Evolutionary conservation across 2,329 filamentous ascomycete genomes (phyloP), one percentile per base, ranked within the genome.

Genomic region (Fusarium hainanense): DNA sequence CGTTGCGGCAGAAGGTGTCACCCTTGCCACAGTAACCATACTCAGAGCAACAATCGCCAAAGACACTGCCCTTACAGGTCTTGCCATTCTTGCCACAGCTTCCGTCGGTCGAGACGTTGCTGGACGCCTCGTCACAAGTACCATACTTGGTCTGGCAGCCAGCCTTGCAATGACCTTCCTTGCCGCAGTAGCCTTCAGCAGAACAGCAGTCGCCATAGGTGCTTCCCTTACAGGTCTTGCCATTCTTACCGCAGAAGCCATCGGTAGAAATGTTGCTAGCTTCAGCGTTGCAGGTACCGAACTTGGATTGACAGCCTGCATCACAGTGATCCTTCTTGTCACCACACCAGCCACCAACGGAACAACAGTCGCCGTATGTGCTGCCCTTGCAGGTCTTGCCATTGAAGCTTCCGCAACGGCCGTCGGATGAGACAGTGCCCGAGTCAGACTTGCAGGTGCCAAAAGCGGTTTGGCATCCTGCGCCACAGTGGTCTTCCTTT

Each of bases 21-120:
- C 14, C 37, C 16, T 63, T 63, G 6, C 60, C 60, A 27, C 60
- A 62, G 14, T 44, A 55, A 10, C 60, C 57, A 8, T 62, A 7
- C 18, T 46, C 9, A 3, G 57, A 63, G 14, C 60, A 63, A 9
- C 60, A 62, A 9, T 63, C 60, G 2, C 60, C 60, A 5, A 7
- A 62, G 1, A 3, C 2, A 5, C 60, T 63, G 0, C 57, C 61
- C n/a, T 64, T 64, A 6, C 50, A 64, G 28, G 27, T 64, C 40
- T 63, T 63, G 7, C 61, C 57, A 4, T 63, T 63, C 25, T 61
- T 63, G 10, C 56, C 60, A 21, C 61, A 64, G 23, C 5, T 28
- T 23, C 60, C 56, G 12, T 63, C 56, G 6, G 49, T 63, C 2
- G 60, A 63, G 6, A 60, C 16, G 4, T 23, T 54, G 9, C 23